Base-by-base conservation (phyloP, 768 basidiomycete genomes). In the Melanogaster broomeanus region DNA sequence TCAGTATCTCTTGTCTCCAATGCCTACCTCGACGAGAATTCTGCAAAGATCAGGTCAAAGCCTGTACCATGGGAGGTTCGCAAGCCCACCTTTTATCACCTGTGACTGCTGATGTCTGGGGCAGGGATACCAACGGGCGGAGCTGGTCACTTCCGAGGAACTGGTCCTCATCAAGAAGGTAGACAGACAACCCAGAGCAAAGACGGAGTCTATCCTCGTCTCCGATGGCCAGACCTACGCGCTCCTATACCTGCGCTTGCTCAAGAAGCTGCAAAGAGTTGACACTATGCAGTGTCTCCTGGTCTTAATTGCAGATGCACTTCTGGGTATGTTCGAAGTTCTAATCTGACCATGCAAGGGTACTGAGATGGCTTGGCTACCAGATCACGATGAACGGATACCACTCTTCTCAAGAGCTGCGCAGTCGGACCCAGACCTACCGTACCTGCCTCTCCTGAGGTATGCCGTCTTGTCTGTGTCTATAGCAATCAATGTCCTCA, bases 51-150 rank as follows among this genome's bases (percentile, higher is more conserved):
- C 55, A 80, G 88, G 60, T 80, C 87, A 8, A 97, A 95, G 69
- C 85, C 87, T 1, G 92, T 97, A 10, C 94, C 94, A 57, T 98
- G 96, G 96, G 94, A 97, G 86, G 96, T 96, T 51, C 52, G 75
- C 38, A 6, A 10, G 3, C 6, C 45, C 31, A 2, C 18, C 12
- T 21, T 4, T 19, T 5, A 1, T 16, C 7, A 5, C 10, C 16
- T 13, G 3, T 27, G 11, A 15, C 28, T 16, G 35, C 46, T 45
- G 4, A 63, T 68, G 52, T 45, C 28, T 43, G 33, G 25, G 44
- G 59, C 60, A 98, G 94, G 93, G 90, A 53, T 97, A 98, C 75
- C 94, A 97, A 74, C 87, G 96, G 59, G 94, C 93, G 40, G 92
- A 86, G 40, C 83, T 94, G 38, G 82, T 98, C 62, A 90, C 92